Evolutionary conservation across 2,329 filamentous ascomycete genomes (phyloP), one percentile per base, ranked within the genome.

Genomic region (Purpureocillium lavendulum): DNA sequence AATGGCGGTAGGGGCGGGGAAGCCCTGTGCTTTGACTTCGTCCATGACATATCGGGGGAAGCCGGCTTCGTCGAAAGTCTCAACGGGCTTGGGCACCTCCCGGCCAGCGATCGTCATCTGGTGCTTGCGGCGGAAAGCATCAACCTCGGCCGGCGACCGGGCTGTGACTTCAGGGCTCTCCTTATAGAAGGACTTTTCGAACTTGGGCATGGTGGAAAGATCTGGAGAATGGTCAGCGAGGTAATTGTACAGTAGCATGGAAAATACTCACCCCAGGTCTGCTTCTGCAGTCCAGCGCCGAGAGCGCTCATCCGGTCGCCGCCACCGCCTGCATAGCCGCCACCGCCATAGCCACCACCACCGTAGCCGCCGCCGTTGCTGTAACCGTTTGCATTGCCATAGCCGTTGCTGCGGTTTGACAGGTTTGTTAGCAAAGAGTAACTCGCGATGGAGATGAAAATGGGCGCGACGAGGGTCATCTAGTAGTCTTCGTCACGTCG

Each of bases 101-200:
- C 51, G 68, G 46, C 92, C 92, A 54, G 83, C 73, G 40, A 97
- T 74, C 34, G 87, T 77, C 65, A 98, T 96, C 57, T 87, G 74
- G 56, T 92, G 80, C 58, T 87, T 79, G 58, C 78, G 80, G 59
- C 92, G 85, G 74, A 95, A 98, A 40, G 81, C 84, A 21, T 89
- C 84, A 42, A 98, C 84, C 47, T 97, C 90, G 41, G 77, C 77
- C 32, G 77, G 62, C 11, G 87, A 80, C 57, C 92, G 86, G 54
- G 65, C 71, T 45, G 80, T 66, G 45, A 98, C 90, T 44, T 79
- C 78, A 26, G 82, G 75, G 59, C 92, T 82, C 68, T 97, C 92
- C 72, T 97, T 95, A 78, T 98, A 98, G 71, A 98, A 98, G 8
- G 86, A 89, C 70, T 98, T 98, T 63, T 98, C 92, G 69, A 98